Evolutionary conservation across 495 filamentous ascomycete genomes (phyloP), one percentile per base, ranked within the genome.

Genomic region (Tuber calosporum): DNA sequence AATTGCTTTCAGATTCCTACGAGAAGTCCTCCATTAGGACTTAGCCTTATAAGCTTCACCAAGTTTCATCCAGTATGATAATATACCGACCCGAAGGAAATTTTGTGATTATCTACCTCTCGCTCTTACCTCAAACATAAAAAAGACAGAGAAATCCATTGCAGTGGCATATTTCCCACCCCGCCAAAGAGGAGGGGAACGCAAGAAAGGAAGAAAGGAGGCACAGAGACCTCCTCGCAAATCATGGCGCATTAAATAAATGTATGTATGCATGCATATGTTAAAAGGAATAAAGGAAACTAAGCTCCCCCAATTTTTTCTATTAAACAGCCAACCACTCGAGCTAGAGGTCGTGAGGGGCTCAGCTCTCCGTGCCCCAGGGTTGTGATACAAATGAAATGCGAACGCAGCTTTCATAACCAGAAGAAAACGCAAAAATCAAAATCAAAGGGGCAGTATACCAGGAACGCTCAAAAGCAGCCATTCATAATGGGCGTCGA

Each of bases 191-290:
- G 17, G 26, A 38, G 30, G 15, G 17, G 17, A 69, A 17, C 22
- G 6, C 37, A 69, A 69, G 67, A 69, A 69, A 69, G 40, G 7
- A 19, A 38, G 40, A 9, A 69, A 39, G 26, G 22, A 69, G 30
- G 67, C 40, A 20, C 67, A 69, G 36, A 69, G 67, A 38, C 37
- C 36, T 22, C 67, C 20, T 41, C 22, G 17, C n/a, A 41, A 69
- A 20, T 41, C 11, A 37, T 42, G 37, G n/a, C 67, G 40, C 67
- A 69, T 69, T 39, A 42, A 69, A 69, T 42, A 22, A 15, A 69
- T 39, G 40, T 39, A 69, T 39, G 40, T 39, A 69, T 69, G 40
- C 11, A 69, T 39, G 26, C 15, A 19, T 38, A n/a, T n/a, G n/a
- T n/a, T n/a, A 9, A 68, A 68, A 37, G 19, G 13, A 22, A 22